phyloP scores from a whole-genome alignment of 768 basidiomycete genomes.

The Zangia roseola region DNA sequence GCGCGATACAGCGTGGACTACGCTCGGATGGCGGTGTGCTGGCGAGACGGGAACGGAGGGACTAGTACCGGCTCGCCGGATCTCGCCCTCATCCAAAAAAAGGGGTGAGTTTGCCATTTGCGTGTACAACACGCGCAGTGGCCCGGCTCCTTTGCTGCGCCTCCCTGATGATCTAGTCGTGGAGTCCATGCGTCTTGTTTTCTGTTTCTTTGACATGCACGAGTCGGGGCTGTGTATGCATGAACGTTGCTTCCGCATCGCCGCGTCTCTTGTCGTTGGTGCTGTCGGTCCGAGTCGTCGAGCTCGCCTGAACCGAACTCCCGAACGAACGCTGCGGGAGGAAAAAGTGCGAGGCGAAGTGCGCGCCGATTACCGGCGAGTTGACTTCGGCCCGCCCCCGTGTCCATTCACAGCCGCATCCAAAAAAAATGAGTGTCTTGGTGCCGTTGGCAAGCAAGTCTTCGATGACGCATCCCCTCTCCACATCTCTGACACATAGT shows the following conservation, averaged over 20 bases:
- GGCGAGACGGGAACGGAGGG: constrained; percentile 69
- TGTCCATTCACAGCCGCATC: neutral
- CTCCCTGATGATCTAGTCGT: constrained; percentile 46
- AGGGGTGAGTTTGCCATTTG: constrained; percentile 72
- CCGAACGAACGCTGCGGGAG: neutral
- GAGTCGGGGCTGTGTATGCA: constrained; percentile 5
- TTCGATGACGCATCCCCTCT: neutral
- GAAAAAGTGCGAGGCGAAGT: neutral
- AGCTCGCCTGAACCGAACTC: neutral
- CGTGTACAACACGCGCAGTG: constrained; percentile 58
- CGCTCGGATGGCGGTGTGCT: constrained; percentile 47
- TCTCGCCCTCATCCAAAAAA: constrained; percentile 77
- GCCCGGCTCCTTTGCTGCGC: constrained; percentile 77
- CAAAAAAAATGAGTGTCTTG: neutral
- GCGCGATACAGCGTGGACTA: constrained; percentile 7
- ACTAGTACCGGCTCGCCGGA: constrained; percentile 60
- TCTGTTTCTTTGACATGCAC: neutral
- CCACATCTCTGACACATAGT: neutral
- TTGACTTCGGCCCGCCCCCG: neutral
- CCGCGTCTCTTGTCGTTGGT: neutral
- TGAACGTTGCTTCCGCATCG: too few species aligned
- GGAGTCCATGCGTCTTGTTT: constrained; percentile 39
- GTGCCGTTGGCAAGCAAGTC: neutral
- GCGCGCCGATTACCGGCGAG: neutral
- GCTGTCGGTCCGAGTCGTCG: neutral